phyloP scores from a whole-genome alignment of 352 stramenopile genomes.

The Blastocystis sp. region DNA sequence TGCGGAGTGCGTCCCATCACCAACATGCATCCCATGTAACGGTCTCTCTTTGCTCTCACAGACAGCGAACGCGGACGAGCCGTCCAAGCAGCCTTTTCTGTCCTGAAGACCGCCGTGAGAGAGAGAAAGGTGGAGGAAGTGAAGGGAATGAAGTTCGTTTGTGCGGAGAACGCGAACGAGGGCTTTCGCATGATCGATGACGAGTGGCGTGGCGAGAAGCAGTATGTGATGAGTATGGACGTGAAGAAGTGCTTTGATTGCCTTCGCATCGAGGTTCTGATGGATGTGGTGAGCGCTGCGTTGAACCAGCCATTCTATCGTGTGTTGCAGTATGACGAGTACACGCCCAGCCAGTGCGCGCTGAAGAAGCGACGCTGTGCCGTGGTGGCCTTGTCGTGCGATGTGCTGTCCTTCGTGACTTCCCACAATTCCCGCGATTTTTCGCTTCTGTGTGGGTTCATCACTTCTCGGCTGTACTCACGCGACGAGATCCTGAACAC shows the following conservation, averaged over 20 bases:
- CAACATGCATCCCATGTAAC: conserved; percentile 3
- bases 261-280: neutral
- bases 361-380: too few relatives aligned
- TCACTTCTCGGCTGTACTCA: neutral
- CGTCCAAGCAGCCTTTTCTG: neutral
- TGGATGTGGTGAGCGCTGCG: neutral
- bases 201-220: too few relatives aligned
- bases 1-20: conserved; percentile 5
- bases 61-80: neutral
- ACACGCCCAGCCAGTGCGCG: too few relatives aligned
- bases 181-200: neutral
- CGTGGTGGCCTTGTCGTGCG: neutral
- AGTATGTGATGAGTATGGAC: neutral
- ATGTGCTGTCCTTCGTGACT: neutral
- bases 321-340: too few relatives aligned
- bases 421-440: neutral
- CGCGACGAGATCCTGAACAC: neutral
- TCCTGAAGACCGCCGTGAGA: neutral
- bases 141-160: neutral
- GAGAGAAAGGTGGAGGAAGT: neutral
- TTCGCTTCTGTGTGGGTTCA: neutral
- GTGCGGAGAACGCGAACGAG: neutral
- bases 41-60: neutral
- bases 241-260: conserved; percentile 29
- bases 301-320: neutral